phyloP scores from a whole-genome alignment of 805 yeast genomes.

The Metschnikowia lochheadii region DNA sequence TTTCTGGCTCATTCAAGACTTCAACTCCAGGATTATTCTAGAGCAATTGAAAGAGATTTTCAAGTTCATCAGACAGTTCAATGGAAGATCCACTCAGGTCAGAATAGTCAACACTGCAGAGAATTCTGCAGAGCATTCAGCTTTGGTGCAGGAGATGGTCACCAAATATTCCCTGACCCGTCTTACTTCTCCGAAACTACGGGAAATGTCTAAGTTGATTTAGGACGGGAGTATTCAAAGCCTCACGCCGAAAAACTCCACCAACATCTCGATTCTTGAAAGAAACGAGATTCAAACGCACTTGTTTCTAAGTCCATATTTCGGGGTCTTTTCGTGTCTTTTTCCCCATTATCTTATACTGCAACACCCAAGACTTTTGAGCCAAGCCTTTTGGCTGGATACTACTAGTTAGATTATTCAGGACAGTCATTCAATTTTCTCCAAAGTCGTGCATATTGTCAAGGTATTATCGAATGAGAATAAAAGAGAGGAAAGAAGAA shows the following conservation, averaged over 20 bases:
- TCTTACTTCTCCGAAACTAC: conserved; percentile 43
- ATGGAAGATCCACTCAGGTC: conserved; percentile 33
- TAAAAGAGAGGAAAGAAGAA: no score
- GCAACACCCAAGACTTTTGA: no score
- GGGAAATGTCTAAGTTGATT: conserved; percentile 33
- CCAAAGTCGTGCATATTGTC: conserved; percentile 46
- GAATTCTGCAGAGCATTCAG: no score
- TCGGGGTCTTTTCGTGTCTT: no score
- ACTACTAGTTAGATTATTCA: no score
- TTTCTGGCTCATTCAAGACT: conserved; percentile 59
- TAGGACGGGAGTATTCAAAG: conserved; percentile 12
- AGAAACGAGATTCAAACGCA: conserved; percentile 29
- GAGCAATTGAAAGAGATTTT: conserved; percentile 43
- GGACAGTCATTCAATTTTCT: no score
- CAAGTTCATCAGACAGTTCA: conserved; percentile 19
- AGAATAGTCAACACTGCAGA: conserved; percentile 27
- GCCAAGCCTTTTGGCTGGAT: no score
- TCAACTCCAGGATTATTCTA: conserved; percentile 34
- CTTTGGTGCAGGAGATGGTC: conserved; percentile 2
- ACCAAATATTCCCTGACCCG: conserved; percentile 14
- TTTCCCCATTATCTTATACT: no score
- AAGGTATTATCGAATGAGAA: conserved; percentile 24
- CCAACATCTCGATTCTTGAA: conserved; percentile 21
- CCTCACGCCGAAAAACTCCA: conserved; percentile 1
- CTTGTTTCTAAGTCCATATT: no score